Conservation (phyloP, 192 early-diverging fungal genomes). For the Spizellomyces sp. region DNA sequence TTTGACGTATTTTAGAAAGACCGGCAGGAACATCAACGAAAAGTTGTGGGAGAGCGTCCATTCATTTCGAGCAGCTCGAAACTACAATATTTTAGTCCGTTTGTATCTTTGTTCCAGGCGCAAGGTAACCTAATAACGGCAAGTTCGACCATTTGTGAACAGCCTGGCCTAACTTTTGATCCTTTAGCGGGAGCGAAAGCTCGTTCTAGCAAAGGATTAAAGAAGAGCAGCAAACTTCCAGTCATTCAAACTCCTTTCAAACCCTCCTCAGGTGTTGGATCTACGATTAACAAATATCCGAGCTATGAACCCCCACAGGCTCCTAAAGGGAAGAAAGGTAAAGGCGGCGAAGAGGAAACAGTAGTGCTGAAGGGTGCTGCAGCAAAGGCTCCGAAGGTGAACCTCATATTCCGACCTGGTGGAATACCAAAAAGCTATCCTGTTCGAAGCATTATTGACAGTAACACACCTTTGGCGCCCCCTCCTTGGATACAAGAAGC, state of each 20-base stretch:
- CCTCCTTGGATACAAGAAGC: slow-evolving; percentile 51
- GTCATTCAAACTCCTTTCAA: slow-evolving; percentile 45
- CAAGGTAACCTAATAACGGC: background rate
- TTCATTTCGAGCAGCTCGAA: slow-evolving; percentile 45
- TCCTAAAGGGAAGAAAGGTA: slow-evolving; percentile 6
- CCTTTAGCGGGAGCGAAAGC: too few relatives aligned
- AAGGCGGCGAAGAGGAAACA: slow-evolving; percentile 12
- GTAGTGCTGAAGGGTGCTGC: background rate
- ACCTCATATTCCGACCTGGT: slow-evolving; percentile 46
- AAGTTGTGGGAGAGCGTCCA: slow-evolving; percentile 46
- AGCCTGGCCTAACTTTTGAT: too few relatives aligned
- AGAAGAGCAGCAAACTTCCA: background rate
- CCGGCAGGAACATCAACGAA: slow-evolving; percentile 42
- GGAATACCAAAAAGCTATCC: slow-evolving; percentile 51
- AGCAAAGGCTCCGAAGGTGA: slow-evolving; percentile 9
- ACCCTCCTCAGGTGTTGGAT: slow-evolving; percentile 48
- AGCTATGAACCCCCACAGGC: slow-evolving; percentile 38
- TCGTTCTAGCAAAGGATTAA: background rate
- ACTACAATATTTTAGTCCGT: slow-evolving; percentile 52
- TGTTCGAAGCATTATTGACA: slow-evolving; percentile 49
- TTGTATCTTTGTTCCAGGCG: slow-evolving; percentile 36
- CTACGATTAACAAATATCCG: slow-evolving; percentile 60
- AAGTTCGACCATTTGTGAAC: too few relatives aligned
- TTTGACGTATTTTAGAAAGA: slow-evolving; percentile 27
- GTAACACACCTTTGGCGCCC: slow-evolving; percentile 45